phyloP scores from a whole-genome alignment of 2,329 filamentous ascomycete species.

The Aspergillus sp. region DNA sequence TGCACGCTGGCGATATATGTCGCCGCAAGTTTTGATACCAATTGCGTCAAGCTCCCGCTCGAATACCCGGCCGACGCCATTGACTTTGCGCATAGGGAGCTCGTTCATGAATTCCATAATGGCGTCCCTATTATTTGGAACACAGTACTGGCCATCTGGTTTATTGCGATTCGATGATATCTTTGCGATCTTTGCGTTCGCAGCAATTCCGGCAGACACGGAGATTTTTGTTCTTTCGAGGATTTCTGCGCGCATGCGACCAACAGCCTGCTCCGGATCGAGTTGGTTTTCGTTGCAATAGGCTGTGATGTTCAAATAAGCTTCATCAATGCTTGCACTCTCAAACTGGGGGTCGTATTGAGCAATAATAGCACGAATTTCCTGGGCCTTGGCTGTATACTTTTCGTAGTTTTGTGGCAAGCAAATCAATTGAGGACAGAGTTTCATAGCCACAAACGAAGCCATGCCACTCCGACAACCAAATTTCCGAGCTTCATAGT shows the following conservation, averaged over 20 bases:
- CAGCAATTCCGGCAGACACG: constrained; percentile 89
- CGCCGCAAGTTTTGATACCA: constrained; percentile 82
- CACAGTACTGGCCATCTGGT: constrained; percentile 84
- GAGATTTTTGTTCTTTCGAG: constrained; percentile 76
- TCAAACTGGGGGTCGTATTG: constrained; percentile 91
- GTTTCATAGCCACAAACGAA: constrained; percentile 88
- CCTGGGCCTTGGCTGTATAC: constrained; percentile 84
- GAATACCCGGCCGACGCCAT: constrained; percentile 90
- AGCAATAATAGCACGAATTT: constrained; percentile 77
- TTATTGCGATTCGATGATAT: constrained; percentile 96
- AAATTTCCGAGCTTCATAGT: constrained; percentile 86
- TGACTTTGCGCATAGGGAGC: constrained; percentile 85
- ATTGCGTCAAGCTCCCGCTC: constrained; percentile 88
- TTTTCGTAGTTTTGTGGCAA: constrained; percentile 86
- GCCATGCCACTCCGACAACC: constrained; percentile 96
- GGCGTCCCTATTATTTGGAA: constrained; percentile 68
- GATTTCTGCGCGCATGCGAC: constrained; percentile 75
- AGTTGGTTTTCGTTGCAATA: constrained; percentile 73
- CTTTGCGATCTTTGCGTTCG: constrained; percentile 91
- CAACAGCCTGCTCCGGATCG: constrained; percentile 69
- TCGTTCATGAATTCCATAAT: constrained; percentile 86
- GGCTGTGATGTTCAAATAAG: constrained; percentile 89
- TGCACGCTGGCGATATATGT: constrained; percentile 76
- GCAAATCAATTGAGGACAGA: constrained; percentile 82
- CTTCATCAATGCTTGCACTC: constrained; percentile 92